Evolutionary conservation across 2,329 filamentous ascomycete species (phyloP), one percentile per base, ranked within the genome.

Genomic region (Penicillium sp.): DNA sequence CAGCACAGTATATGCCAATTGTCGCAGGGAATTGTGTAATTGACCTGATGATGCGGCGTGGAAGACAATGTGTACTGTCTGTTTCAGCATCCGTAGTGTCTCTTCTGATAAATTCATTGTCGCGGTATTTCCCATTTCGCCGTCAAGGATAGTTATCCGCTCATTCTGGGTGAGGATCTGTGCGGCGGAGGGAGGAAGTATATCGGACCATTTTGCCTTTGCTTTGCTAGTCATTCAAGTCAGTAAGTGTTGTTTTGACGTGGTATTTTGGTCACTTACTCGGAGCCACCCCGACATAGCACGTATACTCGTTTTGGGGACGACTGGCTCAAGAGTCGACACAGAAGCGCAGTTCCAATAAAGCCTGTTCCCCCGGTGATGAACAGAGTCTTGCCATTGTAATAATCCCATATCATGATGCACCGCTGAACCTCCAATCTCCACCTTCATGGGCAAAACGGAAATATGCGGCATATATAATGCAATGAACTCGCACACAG

Each of bases 341-440:
- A 65, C 13, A 67, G 57, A 21, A 68, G 23, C 2, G 61, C 54
- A 2, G 66, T 68, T 13, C 66, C 66, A 34, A 68, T 50, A 21
- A 68, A 63, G 0, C 66, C 66, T 4, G 66, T 65, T 0, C 61
- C 66, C 0, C 65, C 65, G 0, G 66, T 68, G 15, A 68, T 41
- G 27, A 68, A 66, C 7, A 68, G 13, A 3, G 50, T 54, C 33
- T 67, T 68, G 15, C 51, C 64, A 29, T 63, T 36, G 53, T 66
- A 68, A 21, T 65, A 65, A 0, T 68, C 58, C 66, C 65, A 68
- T 49, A 68, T 51, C 64, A 65, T 66, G 25, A 15, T 60, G 53
- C 34, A 55, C 38, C 38, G 6, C n/a, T 34, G 34, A 50, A 31
- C 29, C 2, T 29, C 13, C 23, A 47, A 16, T 38, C 5, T 3